These are phyloP conservation scores for Macrolepiota albuminosa DNA, from an alignment of 768 basidiomycete species.

Conservation along the genomic window DNA sequence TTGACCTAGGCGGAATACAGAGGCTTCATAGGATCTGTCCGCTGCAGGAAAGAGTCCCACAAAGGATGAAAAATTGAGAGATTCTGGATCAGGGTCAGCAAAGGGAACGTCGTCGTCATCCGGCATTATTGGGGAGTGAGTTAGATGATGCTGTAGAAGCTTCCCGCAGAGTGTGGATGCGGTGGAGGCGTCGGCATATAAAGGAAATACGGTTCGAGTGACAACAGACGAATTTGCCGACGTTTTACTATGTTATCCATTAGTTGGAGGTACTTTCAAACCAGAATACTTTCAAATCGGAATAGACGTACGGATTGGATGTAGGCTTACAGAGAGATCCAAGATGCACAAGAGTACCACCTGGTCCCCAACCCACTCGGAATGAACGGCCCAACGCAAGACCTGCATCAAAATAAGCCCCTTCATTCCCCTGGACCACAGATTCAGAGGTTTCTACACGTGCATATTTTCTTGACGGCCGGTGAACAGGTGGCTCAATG, in stretches of 20 bases:
- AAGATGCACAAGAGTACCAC: slow-evolving; percentile 68
- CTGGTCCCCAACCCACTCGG: slow-evolving; percentile 86
- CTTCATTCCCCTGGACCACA: slow-evolving; percentile 59
- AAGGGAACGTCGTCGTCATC: slow-evolving; percentile 71
- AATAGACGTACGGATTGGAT: slow-evolving; percentile 43
- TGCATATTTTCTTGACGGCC: slow-evolving; percentile 78
- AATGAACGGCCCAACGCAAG: slow-evolving; percentile 84
- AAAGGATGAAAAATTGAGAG: slow-evolving; percentile 78
- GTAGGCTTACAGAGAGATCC: slow-evolving; percentile 67
- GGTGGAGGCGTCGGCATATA: slow-evolving; percentile 29
- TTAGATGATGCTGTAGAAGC: slow-evolving; percentile 73
- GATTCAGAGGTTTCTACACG: slow-evolving; percentile 69
- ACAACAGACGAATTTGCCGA: slow-evolving; percentile 64
- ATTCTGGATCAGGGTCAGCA: slow-evolving; percentile 51
- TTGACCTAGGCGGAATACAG: slow-evolving; percentile 81
- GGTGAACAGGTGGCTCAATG: slow-evolving; percentile 59
- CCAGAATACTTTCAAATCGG: background rate
- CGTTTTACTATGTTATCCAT: slow-evolving; percentile 32
- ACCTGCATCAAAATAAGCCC: slow-evolving; percentile 72
- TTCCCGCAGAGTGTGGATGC: slow-evolving; percentile 44
- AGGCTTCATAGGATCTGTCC: slow-evolving; percentile 71
- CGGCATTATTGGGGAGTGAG: slow-evolving; percentile 61
- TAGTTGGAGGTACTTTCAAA: background rate
- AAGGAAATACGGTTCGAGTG: slow-evolving; percentile 43
- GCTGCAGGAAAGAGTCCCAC: slow-evolving; percentile 62